Percentiles rank a stretch among this genome's conserved stretches.
These are phyloP conservation scores for Kuraishia capsulata DNA, from an alignment of 805 yeast species.

Conservation along the genomic window DNA sequence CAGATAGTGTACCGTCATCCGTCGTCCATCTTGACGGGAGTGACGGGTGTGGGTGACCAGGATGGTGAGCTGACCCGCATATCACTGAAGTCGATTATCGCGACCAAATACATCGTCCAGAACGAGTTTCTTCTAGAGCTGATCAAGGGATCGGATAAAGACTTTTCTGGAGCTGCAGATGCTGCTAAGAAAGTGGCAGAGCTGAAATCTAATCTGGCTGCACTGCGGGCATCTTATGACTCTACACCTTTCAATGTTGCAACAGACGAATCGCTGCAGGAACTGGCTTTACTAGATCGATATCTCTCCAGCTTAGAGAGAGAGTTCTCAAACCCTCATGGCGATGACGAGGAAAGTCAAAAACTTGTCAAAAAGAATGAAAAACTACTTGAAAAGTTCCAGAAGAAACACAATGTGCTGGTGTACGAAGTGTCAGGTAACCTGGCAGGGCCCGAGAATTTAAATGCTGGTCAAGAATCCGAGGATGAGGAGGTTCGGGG, in stretches of 20 bases:
- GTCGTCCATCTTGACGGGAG: constrained; percentile 7
- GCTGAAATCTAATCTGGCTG: not conserved
- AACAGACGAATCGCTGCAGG: not conserved
- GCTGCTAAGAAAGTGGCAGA: not conserved
- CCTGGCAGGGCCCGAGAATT: constrained; percentile 5
- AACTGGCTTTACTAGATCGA: constrained; percentile 6
- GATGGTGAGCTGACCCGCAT: constrained; percentile 9
- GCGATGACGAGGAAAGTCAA: not conserved
- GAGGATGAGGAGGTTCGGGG: constrained; percentile 8
- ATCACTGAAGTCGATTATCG: constrained; percentile 23
- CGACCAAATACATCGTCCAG: constrained; percentile 21
- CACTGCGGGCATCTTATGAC: not conserved
- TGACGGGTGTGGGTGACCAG: constrained; percentile 1
- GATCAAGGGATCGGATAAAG: constrained; percentile 1
- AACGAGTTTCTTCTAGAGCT: constrained; percentile 19
- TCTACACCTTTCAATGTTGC: constrained; percentile 2
- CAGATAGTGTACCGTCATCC: constrained; percentile 5
- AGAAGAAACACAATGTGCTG: constrained; percentile 8
- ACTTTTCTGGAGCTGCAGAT: not conserved
- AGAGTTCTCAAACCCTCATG: constrained; percentile 15
- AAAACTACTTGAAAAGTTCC: constrained; percentile 10
- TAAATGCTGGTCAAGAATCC: constrained; percentile 8
- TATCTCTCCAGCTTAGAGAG: constrained; percentile 9
- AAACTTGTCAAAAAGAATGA: constrained; percentile 9
- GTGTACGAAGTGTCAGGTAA: constrained; percentile 17